phyloP scores from a whole-genome alignment of 225 moss, liverwort and hornwort genomes.

The Takakia lepidozioides region DNA sequence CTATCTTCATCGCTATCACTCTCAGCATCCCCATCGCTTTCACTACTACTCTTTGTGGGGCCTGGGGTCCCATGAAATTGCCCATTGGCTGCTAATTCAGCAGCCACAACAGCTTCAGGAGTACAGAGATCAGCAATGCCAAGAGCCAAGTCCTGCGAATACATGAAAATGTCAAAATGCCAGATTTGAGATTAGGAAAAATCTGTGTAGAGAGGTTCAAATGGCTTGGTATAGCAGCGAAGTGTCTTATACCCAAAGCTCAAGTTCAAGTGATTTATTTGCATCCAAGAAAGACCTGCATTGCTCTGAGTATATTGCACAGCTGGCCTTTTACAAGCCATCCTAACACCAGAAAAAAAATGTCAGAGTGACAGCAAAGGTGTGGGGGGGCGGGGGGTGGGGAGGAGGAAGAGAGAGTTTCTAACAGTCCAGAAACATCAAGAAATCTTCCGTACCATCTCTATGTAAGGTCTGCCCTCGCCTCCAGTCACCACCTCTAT shows the following conservation, averaged over 20 bases:
- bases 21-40: constrained; percentile 26
- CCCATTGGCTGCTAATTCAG: constrained; percentile 63
- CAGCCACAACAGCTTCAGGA: constrained; percentile 77
- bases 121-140: constrained; percentile 77
- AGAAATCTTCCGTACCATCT: no score
- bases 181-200: no score
- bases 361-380: no score
- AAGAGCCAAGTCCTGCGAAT: constrained; percentile 66
- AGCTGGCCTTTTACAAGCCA: neutral
- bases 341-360: neutral
- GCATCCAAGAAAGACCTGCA: no score
- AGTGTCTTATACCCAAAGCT: no score
- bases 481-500: constrained; percentile 56
- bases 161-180: no score
- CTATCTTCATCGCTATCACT: constrained; percentile 12
- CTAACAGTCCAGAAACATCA: neutral
- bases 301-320: neutral
- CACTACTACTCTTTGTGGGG: constrained; percentile 19
- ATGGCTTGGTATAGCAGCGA: no score
- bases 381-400: no score
- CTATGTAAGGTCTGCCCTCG: constrained; percentile 48
- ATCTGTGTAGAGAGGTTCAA: no score
- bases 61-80: constrained; percentile 14
- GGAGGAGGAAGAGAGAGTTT: neutral
- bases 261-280: neutral